These are phyloP conservation scores for Pueraria montana DNA, from an alignment of 306 rosid genomes.

Conservation along the genomic window DNA sequence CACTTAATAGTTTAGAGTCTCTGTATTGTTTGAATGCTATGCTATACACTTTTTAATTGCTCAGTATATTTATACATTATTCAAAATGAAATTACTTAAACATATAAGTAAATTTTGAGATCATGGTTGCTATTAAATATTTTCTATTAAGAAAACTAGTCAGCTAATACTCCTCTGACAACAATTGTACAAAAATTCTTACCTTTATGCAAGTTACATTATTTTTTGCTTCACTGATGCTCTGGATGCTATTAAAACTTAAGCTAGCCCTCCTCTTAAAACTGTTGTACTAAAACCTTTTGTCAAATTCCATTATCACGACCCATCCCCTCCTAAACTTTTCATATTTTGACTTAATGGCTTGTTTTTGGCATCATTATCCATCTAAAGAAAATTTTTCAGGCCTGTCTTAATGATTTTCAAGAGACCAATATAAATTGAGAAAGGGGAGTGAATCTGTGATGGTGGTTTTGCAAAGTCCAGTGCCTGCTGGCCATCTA, in stretches of 20 bases:
- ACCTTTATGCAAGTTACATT: slow-evolving; percentile 7
- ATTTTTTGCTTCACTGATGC: background rate
- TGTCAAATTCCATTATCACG: background rate
- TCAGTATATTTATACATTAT: background rate
- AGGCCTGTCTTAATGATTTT: too few species aligned
- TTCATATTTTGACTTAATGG: background rate
- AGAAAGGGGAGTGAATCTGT: too few species aligned
- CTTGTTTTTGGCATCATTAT: background rate
- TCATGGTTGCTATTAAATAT: background rate
- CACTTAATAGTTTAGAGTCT: slow-evolving; percentile 24
- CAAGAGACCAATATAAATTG: too few species aligned
- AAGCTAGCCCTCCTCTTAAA: background rate
- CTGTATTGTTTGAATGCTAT: slow-evolving; percentile 33
- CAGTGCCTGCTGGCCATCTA: too few species aligned
- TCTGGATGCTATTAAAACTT: slow-evolving; percentile 16
- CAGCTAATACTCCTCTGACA: slow-evolving; percentile 6
- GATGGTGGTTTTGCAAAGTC: too few species aligned
- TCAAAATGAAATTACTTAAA: background rate
- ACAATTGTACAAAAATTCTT: background rate
- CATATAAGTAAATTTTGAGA: background rate
- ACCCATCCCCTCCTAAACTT: background rate
- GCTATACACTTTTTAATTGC: slow-evolving; percentile 16
- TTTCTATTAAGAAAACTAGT: background rate
- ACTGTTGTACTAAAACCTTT: background rate
- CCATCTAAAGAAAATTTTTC: background rate